phyloP scores from a whole-genome alignment of 2,329 filamentous ascomycete genomes.

The Clarireedia sp. region DNA sequence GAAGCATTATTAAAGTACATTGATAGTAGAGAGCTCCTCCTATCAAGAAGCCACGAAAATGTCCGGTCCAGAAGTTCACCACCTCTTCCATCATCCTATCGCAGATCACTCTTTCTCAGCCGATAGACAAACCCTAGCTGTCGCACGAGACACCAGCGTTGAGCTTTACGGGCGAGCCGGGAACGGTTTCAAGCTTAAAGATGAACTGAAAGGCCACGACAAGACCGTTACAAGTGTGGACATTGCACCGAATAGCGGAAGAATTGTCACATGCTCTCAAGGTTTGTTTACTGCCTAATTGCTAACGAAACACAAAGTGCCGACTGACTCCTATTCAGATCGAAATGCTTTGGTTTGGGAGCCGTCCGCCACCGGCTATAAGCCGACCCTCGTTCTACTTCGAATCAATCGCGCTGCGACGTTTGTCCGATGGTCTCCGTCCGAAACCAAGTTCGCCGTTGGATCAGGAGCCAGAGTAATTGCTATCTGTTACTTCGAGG shows the following conservation, averaged over 20 bases:
- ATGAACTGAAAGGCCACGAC: slow-evolving; percentile 93
- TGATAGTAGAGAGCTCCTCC: slow-evolving; percentile 99
- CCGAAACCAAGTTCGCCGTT: slow-evolving; percentile 94
- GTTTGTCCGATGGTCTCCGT: slow-evolving; percentile 94
- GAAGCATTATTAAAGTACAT: slow-evolving; percentile 17
- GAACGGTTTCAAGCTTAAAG: slow-evolving; percentile 71
- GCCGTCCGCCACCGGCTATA: slow-evolving; percentile 84
- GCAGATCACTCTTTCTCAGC: slow-evolving; percentile 97
- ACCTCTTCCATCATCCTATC: slow-evolving; percentile 94
- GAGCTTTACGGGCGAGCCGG: slow-evolving; percentile 76
- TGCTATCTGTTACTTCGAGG: slow-evolving; percentile 96
- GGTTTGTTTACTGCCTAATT: slow-evolving; percentile 43
- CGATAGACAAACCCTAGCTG: slow-evolving; percentile 79
- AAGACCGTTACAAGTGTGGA: slow-evolving; percentile 96
- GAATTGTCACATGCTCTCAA: slow-evolving; percentile 96
- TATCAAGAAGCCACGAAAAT: slow-evolving; percentile 58
- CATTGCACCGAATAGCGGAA: slow-evolving; percentile 81
- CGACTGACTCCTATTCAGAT: slow-evolving; percentile 45
- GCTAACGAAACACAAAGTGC: background rate
- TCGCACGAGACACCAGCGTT: slow-evolving; percentile 81
- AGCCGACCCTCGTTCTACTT: slow-evolving; percentile 91
- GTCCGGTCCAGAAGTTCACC: slow-evolving; percentile 83
- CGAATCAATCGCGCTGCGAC: slow-evolving; percentile 96
- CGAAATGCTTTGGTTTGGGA: slow-evolving; percentile 99
- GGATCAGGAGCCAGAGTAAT: slow-evolving; percentile 93